These are phyloP conservation scores for Globisporangium spiculum DNA, from an alignment of 352 stramenopile genomes.

Conservation along the genomic window DNA sequence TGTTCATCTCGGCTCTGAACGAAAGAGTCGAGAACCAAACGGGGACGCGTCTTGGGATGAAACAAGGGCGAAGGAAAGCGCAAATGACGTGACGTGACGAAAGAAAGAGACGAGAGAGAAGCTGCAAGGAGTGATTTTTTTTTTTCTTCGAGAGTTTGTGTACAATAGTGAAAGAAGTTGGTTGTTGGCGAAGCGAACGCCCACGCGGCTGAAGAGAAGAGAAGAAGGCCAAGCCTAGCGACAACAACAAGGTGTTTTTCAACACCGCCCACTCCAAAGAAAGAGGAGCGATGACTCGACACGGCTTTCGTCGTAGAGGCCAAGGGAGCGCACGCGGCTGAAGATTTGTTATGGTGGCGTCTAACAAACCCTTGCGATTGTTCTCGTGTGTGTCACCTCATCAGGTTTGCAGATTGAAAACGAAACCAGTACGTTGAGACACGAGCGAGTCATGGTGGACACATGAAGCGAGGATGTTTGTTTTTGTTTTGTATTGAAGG, in stretches of 20 bases:
- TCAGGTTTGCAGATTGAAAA: background rate
- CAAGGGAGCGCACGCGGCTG: background rate
- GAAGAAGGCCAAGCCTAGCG: slow-evolving; percentile 16
- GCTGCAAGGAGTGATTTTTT: slow-evolving; percentile 28
- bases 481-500: background rate
- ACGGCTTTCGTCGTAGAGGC: background rate
- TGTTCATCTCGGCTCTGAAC: background rate
- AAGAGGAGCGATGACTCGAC: slow-evolving; percentile 21
- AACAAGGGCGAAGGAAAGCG: background rate
- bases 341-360: background rate
- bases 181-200: slow-evolving; percentile 1
- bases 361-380: background rate
- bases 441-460: background rate
- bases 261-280: slow-evolving; percentile 65
- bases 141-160: slow-evolving; percentile 23
- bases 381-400: background rate
- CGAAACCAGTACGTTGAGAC: background rate
- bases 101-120: slow-evolving; percentile 7
- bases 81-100: background rate
- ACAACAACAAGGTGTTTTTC: slow-evolving; percentile 78
- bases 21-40: background rate
- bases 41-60: background rate
- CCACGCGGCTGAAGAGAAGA: slow-evolving; percentile 10
- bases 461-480: background rate
- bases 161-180: slow-evolving; percentile 54